Base-by-base conservation (phyloP, 495 filamentous ascomycete genomes). In the Rostrohypoxylon terebratum region DNA sequence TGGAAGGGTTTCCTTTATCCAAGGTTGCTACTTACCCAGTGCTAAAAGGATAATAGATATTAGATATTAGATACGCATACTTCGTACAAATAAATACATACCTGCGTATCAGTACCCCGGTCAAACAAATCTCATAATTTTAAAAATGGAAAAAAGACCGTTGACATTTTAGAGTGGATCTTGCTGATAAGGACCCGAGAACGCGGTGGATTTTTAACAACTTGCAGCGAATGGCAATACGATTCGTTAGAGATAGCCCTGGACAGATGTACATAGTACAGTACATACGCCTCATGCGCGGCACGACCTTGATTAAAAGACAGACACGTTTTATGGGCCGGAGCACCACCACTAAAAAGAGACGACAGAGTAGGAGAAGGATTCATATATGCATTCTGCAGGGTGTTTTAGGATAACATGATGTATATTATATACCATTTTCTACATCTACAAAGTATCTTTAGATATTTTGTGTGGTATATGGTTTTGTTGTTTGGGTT, bases 101-200 rank as follows among this genome's bases (percentile, higher is more conserved):
- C 63, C 50, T 23, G 63, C 48, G 59, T 67, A 72, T 67, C 50
- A 38, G 33, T 45, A 59, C 50, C 62, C 63, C 58, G 66, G 50
- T 40, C 10, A 8, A 38, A 20, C 13, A 5, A 51, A 59, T 54
- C 11, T 42, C n/a, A 13, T 66, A 45, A 70, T 63, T 74, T 66
- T 59, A 51, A 66, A 62, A 53, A 72, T 31, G 33, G 44, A 34
- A 66, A 66, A 62, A 55, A 25, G 53, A 9, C 62, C 62, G 34
- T 62, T 58, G 58, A 66, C 14, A 38, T 64, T 64, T 51, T 63
- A 57, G 33, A 59, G 72, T 75, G 72, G 72, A 75, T 60, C 40
- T 68, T 68, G 10, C 68, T 75, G 72, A 75, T 75, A 75, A 75
- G 72, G 55, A 33, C 71, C 71, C 66, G 61, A 61, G 61, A 63